A percentile compares a stretch with the other conserved stretches of the same genome.
Conservation (phyloP, 768 basidiomycete species). For the Amylocystis lapponica region DNA sequence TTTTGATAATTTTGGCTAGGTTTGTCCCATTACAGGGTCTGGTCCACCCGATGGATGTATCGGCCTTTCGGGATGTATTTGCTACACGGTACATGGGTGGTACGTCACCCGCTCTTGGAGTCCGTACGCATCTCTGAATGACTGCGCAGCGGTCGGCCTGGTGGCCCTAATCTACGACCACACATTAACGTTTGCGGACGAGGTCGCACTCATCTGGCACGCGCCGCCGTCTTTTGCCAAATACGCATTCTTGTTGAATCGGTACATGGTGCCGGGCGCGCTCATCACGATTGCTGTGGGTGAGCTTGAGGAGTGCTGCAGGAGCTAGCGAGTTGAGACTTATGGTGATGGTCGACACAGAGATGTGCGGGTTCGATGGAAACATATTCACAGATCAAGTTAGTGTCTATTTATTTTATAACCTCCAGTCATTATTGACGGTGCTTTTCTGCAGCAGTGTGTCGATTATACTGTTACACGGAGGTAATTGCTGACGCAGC, state of each 20-base stretch:
- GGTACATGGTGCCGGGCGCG: slow-evolving; percentile 30
- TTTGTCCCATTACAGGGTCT: too few species aligned
- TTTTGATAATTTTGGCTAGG: too few species aligned
- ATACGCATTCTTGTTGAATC: slow-evolving; percentile 33
- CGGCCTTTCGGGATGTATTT: slow-evolving; percentile 11
- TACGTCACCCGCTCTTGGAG: slow-evolving; percentile 4
- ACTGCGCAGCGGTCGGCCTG: slow-evolving; percentile 25
- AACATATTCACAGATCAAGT: slow-evolving; percentile 10
- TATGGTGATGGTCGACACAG: slow-evolving; percentile 4
- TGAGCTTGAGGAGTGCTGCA: slow-evolving; percentile 16
- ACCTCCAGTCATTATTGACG: not conserved
- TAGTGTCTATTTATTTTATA: not conserved
- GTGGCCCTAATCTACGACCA: slow-evolving; percentile 37
- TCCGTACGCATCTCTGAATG: not conserved
- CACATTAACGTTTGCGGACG: slow-evolving; percentile 33
- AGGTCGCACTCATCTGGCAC: slow-evolving; percentile 36
- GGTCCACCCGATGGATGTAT: slow-evolving; percentile 2
- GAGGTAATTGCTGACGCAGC: not conserved
- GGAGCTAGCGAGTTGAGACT: too few species aligned
- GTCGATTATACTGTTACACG: too few species aligned
- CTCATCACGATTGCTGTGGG: slow-evolving; percentile 23
- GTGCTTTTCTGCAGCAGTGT: not conserved
- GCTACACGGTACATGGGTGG: slow-evolving; percentile 16
- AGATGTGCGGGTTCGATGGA: slow-evolving; percentile 19
- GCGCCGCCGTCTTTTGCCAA: slow-evolving; percentile 33